Evolutionary conservation across 1,284 basidiomycete species (phyloP).

Genomic region (Rhodotorula sp.): DNA sequence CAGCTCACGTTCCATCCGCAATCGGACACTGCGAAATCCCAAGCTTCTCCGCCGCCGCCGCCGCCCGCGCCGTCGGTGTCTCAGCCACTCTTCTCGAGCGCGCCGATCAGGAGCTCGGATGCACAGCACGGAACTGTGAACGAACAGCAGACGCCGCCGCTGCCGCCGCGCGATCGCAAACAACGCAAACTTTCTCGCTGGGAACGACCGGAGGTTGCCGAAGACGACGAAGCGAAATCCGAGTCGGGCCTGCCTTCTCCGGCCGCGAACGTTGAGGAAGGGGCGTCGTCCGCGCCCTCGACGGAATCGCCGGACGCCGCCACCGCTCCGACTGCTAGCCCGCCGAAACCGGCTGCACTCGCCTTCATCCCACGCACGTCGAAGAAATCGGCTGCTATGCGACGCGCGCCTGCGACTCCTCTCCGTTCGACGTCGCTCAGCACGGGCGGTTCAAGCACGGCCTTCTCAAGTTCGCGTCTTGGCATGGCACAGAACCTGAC

Average conservation of each 20-base stretch:
- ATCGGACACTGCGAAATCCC: accelerated
- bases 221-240: background rate
- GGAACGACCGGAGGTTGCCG: background rate
- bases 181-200: background rate
- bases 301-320: background rate
- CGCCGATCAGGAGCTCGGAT: no score
- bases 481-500: no score
- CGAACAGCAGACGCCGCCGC: background rate
- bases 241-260: background rate
- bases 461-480: background rate
- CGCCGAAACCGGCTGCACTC: background rate
- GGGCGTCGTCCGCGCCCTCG: background rate
- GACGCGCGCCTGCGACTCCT: background rate
- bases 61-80: no score
- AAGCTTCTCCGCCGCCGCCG: no score
- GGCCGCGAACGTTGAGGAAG: background rate
- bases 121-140: no score
- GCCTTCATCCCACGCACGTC: background rate
- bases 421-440: background rate
- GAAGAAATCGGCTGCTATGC: background rate
- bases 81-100: background rate
- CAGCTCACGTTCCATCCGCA: background rate
- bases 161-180: background rate
- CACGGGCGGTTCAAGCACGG: background rate
- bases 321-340: background rate